A percentile compares a stretch with the other conserved stretches of the same genome.
Evolutionary conservation across 352 stramenopile species (phyloP).

Genomic region (Pythium pectinolyticum): DNA sequence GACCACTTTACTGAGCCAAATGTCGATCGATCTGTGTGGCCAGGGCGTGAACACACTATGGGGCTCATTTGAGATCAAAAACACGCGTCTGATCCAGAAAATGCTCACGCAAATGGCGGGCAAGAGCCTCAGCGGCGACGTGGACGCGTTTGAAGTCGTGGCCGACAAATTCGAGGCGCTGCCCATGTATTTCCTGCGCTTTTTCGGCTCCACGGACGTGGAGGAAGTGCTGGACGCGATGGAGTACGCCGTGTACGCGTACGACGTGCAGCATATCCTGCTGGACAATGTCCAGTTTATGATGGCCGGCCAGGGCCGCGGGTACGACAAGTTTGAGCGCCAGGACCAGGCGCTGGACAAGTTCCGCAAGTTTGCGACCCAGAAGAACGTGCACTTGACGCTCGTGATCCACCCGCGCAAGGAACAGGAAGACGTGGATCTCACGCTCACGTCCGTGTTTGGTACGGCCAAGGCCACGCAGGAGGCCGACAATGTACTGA

Average conservation of each 20-base stretch:
- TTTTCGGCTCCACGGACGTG: constrained; percentile 96
- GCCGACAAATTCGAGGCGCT: constrained; percentile 93
- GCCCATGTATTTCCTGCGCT: constrained; percentile 98
- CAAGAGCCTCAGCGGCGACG: constrained; percentile 61
- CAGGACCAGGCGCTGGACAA: constrained; percentile 96
- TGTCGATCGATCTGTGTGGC: constrained; percentile 90
- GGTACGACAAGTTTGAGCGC: constrained; percentile 88
- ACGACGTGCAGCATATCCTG: constrained; percentile 98
- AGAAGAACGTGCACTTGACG: constrained; percentile 98
- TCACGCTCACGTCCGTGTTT: constrained; percentile 97
- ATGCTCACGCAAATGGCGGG: constrained; percentile 96
- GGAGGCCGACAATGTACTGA: constrained; percentile 99
- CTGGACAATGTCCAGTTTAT: constrained; percentile 99
- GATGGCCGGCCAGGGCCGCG: constrained; percentile 90
- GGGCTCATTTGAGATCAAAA: constrained; percentile 99
- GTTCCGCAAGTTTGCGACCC: constrained; percentile 95
- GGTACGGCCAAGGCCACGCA: constrained; percentile 99
- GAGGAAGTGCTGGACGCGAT: constrained; percentile 98
- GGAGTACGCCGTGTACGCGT: constrained; percentile 97
- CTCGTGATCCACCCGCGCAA: constrained; percentile 99
- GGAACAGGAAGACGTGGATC: constrained; percentile 92
- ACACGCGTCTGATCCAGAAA: constrained; percentile 96
- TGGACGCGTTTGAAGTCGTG: constrained; percentile 76
- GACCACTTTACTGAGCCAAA: constrained; percentile 92
- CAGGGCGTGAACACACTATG: constrained; percentile 98